These are phyloP conservation scores for Coemansia sp. DNA, from an alignment of 192 early-diverging fungal genomes.

Conservation along the genomic window DNA sequence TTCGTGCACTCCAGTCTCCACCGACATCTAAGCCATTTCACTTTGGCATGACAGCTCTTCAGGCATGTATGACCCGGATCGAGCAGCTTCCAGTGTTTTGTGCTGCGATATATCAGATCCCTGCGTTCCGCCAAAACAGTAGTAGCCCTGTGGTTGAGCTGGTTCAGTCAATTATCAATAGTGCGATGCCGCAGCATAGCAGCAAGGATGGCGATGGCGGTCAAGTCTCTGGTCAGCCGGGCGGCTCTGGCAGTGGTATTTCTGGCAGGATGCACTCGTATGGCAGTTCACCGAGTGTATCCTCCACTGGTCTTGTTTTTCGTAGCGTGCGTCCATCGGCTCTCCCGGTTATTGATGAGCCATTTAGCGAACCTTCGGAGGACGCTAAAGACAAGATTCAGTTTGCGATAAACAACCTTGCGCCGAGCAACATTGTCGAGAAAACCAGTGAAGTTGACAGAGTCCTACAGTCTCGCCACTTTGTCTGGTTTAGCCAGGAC, in stretches of 20 bases:
- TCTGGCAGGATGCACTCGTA: slow-evolving; percentile 4
- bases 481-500: slow-evolving; percentile 95
- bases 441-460: slow-evolving; percentile 73
- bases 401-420: slow-evolving; percentile 96
- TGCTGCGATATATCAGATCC: slow-evolving; percentile 75
- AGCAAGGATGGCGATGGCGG: slow-evolving; percentile 16
- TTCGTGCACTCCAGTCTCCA: slow-evolving; percentile 81
- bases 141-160: slow-evolving; percentile 35
- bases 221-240: slow-evolving; percentile 17
- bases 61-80: slow-evolving; percentile 79
- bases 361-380: slow-evolving; percentile 40
- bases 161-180: slow-evolving; percentile 31
- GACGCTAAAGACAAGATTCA: slow-evolving; percentile 86
- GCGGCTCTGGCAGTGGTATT: slow-evolving; percentile 33
- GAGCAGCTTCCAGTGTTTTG: slow-evolving; percentile 92
- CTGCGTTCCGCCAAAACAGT: slow-evolving; percentile 69
- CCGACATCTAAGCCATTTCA: slow-evolving; percentile 78
- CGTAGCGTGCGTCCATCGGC: slow-evolving; percentile 34
- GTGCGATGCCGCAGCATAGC: slow-evolving; percentile 20
- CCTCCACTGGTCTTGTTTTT: slow-evolving; percentile 20
- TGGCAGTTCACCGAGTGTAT: slow-evolving; percentile 3
- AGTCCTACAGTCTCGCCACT: slow-evolving; percentile 63
- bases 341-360: slow-evolving; percentile 31
- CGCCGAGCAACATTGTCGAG: slow-evolving; percentile 74
- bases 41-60: slow-evolving; percentile 86